Evolutionary conservation across 305 asterid species (phyloP).

Genomic region (Striga hermonthica): DNA sequence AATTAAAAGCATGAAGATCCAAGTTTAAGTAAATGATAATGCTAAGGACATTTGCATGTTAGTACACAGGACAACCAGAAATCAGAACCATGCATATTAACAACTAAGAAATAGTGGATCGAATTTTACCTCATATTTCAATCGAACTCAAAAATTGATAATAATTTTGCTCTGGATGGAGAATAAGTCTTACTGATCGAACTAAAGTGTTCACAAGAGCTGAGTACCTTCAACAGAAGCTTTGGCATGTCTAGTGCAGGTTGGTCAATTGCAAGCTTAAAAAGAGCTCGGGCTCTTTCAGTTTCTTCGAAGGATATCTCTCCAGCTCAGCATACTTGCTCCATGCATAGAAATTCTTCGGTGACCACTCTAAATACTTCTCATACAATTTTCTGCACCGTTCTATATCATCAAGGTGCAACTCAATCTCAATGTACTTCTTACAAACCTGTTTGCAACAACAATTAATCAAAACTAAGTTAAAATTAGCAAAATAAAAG

Average conservation of each 20-base stretch:
- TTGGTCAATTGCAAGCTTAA: constrained; percentile 92
- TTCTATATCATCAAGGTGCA: constrained; percentile 80
- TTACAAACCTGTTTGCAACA: constrained; percentile 65
- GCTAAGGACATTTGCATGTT: background rate
- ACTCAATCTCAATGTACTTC: constrained; percentile 90
- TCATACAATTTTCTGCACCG: constrained; percentile 81
- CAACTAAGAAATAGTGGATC: background rate
- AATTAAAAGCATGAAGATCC: background rate
- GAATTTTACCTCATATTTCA: background rate
- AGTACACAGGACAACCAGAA: background rate
- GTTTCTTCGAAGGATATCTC: constrained; percentile 66
- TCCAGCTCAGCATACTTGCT: constrained; percentile 86
- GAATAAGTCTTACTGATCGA: background rate
- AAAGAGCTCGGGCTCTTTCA: constrained; percentile 74
- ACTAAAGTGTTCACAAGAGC: background rate
- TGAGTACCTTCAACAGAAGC: constrained; percentile 78
- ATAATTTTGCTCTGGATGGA: background rate
- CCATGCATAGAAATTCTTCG: constrained; percentile 96
- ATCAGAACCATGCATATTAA: no score
- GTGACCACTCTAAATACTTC: constrained; percentile 83
- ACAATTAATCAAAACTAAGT: constrained; percentile 18
- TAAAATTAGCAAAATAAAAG: background rate
- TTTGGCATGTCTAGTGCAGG: constrained; percentile 97
- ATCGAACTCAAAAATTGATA: constrained; percentile 1
- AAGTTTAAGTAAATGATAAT: background rate